phyloP scores from a whole-genome alignment of 306 rosid species.

The Sechiopsis laciniata region DNA sequence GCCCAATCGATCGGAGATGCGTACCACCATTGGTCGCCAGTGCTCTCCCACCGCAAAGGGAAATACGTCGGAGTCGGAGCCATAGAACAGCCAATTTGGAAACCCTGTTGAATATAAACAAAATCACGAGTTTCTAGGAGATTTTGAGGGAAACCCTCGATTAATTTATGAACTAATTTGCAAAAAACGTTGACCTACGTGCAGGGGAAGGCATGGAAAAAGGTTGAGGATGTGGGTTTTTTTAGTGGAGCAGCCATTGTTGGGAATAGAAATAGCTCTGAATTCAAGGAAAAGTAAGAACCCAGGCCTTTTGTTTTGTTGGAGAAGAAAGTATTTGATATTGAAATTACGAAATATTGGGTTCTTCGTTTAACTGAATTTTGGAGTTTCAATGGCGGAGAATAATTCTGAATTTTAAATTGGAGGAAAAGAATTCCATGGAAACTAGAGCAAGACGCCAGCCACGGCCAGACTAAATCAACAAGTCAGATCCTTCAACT shows the following conservation, averaged over 20 bases:
- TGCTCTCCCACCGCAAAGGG: too few relatives aligned
- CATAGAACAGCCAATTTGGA: neutral
- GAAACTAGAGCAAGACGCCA: neutral
- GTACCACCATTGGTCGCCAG: too few relatives aligned
- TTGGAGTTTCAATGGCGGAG: slow-evolving; percentile 19
- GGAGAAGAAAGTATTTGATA: too few relatives aligned
- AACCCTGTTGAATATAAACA: neutral
- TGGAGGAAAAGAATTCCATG: neutral
- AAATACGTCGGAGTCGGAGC: too few relatives aligned
- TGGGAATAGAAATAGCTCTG: slow-evolving; percentile 36
- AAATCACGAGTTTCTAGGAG: neutral
- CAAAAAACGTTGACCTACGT: slow-evolving; percentile 23
- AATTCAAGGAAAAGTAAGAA: too few relatives aligned
- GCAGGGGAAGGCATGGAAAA: slow-evolving; percentile 22
- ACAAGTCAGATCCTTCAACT: neutral
- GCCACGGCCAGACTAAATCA: neutral
- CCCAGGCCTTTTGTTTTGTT: too few relatives aligned
- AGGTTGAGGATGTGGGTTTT: slow-evolving; percentile 17
- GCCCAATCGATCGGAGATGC: too few relatives aligned
- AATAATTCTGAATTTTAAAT: neutral
- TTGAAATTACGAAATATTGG: neutral
- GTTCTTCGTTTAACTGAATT: neutral
- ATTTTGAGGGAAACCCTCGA: neutral
- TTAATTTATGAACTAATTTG: neutral
- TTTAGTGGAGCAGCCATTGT: slow-evolving; percentile 50